A percentile compares a stretch with the other conserved stretches of the same genome.
phyloP scores from a whole-genome alignment of 352 stramenopile species.

The Discostella stelligera region DNA sequence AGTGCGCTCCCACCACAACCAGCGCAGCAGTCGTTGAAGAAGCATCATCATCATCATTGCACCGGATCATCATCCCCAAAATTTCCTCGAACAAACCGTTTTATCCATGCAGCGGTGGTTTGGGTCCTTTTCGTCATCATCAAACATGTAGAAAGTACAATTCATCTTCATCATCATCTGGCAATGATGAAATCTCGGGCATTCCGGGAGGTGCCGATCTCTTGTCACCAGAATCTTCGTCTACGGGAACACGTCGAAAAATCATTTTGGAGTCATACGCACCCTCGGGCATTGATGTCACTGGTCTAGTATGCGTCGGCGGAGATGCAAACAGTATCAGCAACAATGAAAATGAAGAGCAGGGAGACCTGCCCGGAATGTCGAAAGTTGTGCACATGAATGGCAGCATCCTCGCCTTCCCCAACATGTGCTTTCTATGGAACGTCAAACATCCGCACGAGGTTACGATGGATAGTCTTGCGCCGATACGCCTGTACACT shows the following conservation, averaged over 20 bases:
- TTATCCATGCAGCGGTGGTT: neutral
- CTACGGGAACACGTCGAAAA: constrained; percentile 40
- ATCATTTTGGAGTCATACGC: constrained; percentile 54
- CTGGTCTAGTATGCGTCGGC: constrained; percentile 58
- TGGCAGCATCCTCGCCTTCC: constrained; percentile 65
- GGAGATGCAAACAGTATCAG: neutral
- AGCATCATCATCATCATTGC: neutral
- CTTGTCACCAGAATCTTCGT: constrained; percentile 29
- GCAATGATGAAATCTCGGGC: neutral
- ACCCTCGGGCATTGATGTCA: constrained; percentile 67
- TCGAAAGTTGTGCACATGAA: constrained; percentile 60
- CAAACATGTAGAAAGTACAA: neutral
- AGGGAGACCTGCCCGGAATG: constrained; percentile 24
- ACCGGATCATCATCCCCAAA: neutral
- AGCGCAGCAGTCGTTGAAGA: no score
- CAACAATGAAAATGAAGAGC: constrained; percentile 26
- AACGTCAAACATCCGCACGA: constrained; percentile 49
- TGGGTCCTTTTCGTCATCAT: neutral
- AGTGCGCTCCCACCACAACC: no score
- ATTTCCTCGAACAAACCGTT: neutral
- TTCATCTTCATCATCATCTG: neutral
- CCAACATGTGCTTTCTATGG: constrained; percentile 67
- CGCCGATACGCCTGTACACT: constrained; percentile 47
- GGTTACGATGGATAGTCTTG: constrained; percentile 62
- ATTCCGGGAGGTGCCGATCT: constrained; percentile 43